Conservation (phyloP, 2,329 filamentous ascomycete genomes). For the Cladosporium sp. region DNA sequence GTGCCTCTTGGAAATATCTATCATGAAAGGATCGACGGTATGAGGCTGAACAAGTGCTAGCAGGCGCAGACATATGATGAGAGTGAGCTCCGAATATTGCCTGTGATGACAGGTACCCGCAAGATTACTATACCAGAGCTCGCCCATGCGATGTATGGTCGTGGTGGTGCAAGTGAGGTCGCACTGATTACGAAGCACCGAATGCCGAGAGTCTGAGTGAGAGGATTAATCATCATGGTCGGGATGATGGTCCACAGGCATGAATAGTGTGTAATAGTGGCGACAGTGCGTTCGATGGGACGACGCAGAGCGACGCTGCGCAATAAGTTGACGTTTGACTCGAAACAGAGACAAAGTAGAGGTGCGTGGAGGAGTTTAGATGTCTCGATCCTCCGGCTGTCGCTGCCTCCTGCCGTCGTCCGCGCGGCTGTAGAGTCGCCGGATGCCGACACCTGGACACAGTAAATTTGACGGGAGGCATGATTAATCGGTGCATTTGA, state of each 20-base stretch:
- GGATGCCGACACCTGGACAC: background rate
- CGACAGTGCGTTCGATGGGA: background rate
- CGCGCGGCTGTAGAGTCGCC: background rate
- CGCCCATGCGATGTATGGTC: background rate
- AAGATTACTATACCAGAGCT: background rate
- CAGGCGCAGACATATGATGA: background rate
- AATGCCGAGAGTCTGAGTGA: background rate
- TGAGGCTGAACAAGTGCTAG: background rate
- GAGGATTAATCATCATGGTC: constrained; percentile 6
- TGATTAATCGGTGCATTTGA: background rate
- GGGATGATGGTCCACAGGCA: background rate
- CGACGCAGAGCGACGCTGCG: background rate
- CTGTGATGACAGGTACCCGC: background rate
- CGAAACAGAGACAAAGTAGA: background rate
- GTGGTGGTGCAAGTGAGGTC: background rate
- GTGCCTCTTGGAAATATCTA: background rate
- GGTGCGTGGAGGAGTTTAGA: background rate
- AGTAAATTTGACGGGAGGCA: background rate
- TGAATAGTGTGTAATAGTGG: background rate
- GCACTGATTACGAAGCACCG: constrained; percentile 12
- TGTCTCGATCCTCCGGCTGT: background rate
- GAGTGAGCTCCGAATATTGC: background rate
- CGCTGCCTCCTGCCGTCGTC: background rate
- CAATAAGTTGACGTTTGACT: background rate
- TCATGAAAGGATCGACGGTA: background rate